Conservation (phyloP, 2,329 filamentous ascomycete species). For the Aspergillus sp. region DNA sequence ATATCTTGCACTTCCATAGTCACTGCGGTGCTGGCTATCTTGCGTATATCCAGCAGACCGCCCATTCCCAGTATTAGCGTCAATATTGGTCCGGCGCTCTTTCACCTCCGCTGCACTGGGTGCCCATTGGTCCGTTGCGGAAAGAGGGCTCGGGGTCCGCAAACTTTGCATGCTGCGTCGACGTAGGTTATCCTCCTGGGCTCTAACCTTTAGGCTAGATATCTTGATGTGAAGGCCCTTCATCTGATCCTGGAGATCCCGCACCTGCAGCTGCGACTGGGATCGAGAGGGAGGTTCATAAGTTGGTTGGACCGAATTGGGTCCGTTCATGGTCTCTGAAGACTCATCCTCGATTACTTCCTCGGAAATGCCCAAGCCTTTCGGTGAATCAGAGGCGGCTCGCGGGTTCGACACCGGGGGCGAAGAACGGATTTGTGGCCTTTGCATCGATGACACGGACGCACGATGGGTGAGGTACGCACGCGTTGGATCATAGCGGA, state of each 20-base stretch:
- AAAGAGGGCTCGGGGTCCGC: slow-evolving; percentile 76
- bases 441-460: slow-evolving; percentile 44
- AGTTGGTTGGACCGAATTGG: slow-evolving; percentile 39
- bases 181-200: slow-evolving; percentile 75
- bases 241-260: slow-evolving; percentile 79
- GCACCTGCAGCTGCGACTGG: slow-evolving; percentile 71
- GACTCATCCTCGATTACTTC: slow-evolving; percentile 27
- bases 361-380: slow-evolving; percentile 31
- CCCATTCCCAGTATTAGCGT: slow-evolving; percentile 38
- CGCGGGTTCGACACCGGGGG: slow-evolving; percentile 19
- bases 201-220: slow-evolving; percentile 74
- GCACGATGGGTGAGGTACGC: slow-evolving; percentile 36
- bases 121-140: slow-evolving; percentile 66
- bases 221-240: slow-evolving; percentile 83
- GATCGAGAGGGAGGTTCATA: slow-evolving; percentile 60
- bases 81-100: slow-evolving; percentile 35
- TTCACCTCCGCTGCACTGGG: slow-evolving; percentile 41
- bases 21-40: slow-evolving; percentile 20
- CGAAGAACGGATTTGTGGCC: not conserved
- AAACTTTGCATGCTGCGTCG: slow-evolving; percentile 75
- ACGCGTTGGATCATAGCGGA: slow-evolving; percentile 34
- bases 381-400: slow-evolving; percentile 24
- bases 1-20: slow-evolving; percentile 23
- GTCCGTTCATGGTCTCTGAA: slow-evolving; percentile 32
- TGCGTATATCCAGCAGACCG: slow-evolving; percentile 34